Evolutionary conservation across 169 alveolate genomes (phyloP).

Genomic region (Babesia gibsoni): DNA sequence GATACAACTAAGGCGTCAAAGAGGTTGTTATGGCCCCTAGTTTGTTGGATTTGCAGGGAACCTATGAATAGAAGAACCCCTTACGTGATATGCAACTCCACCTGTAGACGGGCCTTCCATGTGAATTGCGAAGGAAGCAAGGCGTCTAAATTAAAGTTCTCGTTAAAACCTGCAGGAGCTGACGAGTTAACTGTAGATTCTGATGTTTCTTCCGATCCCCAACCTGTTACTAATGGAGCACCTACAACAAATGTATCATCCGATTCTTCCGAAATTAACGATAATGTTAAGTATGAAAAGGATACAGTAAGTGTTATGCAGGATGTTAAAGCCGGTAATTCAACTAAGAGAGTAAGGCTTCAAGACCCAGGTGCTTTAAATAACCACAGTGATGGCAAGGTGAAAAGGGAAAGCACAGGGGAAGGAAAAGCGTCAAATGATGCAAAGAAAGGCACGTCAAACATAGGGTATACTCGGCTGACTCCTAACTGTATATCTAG

Average conservation of each 20-base stretch:
- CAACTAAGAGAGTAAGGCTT: too few relatives aligned
- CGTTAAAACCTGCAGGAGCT: not conserved
- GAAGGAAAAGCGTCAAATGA: not conserved
- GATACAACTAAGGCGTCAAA: not conserved
- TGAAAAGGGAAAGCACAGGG: not conserved
- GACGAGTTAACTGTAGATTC: not conserved
- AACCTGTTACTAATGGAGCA: not conserved
- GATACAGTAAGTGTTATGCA: too few relatives aligned
- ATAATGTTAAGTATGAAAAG: too few relatives aligned
- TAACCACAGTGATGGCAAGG: not conserved
- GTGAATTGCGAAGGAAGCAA: conserved; percentile 24
- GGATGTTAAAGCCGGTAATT: too few relatives aligned
- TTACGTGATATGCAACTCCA: conserved; percentile 29
- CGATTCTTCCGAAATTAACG: not conserved
- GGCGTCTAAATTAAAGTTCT: not conserved
- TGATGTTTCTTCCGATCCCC: not conserved
- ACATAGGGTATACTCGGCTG: conserved; percentile 1
- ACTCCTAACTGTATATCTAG: conserved; percentile 13
- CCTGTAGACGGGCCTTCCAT: conserved; percentile 49
- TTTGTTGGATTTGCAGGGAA: conserved; percentile 62
- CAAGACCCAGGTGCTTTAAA: too few relatives aligned
- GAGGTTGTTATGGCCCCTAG: conserved; percentile 58
- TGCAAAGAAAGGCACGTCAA: not conserved
- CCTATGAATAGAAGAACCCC: conserved; percentile 32
- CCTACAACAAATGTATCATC: not conserved